Evolutionary conservation across 495 filamentous ascomycete genomes (phyloP).

Genomic region (Niebla homalea): DNA sequence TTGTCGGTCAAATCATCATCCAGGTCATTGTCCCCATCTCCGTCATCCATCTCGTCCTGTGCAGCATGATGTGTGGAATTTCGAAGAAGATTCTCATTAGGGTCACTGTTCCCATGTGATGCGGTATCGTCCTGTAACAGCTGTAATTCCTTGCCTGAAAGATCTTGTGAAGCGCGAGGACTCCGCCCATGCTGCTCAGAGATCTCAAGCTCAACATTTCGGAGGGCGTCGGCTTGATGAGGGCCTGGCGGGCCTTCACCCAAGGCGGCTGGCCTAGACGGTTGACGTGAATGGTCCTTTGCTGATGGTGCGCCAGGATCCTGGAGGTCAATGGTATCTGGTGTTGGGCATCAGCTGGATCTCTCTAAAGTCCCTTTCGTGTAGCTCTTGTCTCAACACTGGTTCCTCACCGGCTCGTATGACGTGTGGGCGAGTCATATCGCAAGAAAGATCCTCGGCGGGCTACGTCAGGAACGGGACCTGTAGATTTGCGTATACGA

Average conservation of each 20-base stretch:
- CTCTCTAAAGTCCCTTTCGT: background rate
- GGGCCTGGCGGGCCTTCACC: slow-evolving; percentile 53
- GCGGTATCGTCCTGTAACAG: slow-evolving; percentile 31
- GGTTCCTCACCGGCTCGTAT: slow-evolving; percentile 58
- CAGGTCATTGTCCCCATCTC: slow-evolving; percentile 60
- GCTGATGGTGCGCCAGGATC: slow-evolving; percentile 68
- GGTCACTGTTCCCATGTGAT: slow-evolving; percentile 26
- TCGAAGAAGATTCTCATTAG: slow-evolving; percentile 23
- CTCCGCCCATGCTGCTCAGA: slow-evolving; percentile 49
- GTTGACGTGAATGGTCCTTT: slow-evolving; percentile 56
- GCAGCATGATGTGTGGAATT: slow-evolving; percentile 27
- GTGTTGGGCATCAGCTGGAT: background rate
- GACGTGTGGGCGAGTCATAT: slow-evolving; percentile 64
- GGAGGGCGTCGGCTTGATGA: slow-evolving; percentile 73
- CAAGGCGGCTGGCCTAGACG: slow-evolving; percentile 32
- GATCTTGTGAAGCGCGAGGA: slow-evolving; percentile 28
- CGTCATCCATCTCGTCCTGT: slow-evolving; percentile 55
- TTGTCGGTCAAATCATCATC: slow-evolving; percentile 94
- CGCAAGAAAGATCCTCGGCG: slow-evolving; percentile 8
- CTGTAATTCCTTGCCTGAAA: slow-evolving; percentile 21
- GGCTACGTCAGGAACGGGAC: too few relatives aligned
- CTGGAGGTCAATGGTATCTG: slow-evolving; percentile 95
- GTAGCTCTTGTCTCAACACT: slow-evolving; percentile 1
- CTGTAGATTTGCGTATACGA: too few relatives aligned
- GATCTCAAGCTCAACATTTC: slow-evolving; percentile 62